Percentiles rank a stretch among this genome's conserved stretches.
phyloP scores from a whole-genome alignment of 2,329 filamentous ascomycete genomes.

The Juglanconis juglandina region DNA sequence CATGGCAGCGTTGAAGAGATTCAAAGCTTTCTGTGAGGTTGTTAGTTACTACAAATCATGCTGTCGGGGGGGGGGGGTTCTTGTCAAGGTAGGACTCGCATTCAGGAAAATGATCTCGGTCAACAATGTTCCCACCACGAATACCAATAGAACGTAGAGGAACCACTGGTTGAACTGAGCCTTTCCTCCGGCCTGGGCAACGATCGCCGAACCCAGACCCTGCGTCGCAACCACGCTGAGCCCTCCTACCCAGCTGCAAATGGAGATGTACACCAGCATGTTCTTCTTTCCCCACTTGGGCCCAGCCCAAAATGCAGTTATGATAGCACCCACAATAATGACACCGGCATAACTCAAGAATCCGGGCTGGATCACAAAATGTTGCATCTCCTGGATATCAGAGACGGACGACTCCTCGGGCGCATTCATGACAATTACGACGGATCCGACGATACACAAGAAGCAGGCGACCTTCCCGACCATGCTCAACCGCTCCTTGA shows the following conservation, averaged over 20 bases:
- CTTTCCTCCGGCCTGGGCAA: slow-evolving; percentile 77
- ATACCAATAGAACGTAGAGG: slow-evolving; percentile 83
- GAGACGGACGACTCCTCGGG: slow-evolving; percentile 79
- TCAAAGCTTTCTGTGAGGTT: slow-evolving; percentile 81
- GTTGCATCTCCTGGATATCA: slow-evolving; percentile 88
- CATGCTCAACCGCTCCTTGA: slow-evolving; percentile 93
- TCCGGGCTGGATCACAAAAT: slow-evolving; percentile 78
- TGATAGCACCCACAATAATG: slow-evolving; percentile 67
- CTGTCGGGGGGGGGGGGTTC: slow-evolving; percentile 21
- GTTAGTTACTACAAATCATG: background rate
- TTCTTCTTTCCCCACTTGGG: slow-evolving; percentile 92
- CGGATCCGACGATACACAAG: slow-evolving; percentile 86
- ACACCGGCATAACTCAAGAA: slow-evolving; percentile 84
- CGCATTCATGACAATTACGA: slow-evolving; percentile 92
- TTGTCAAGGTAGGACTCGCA: slow-evolving; percentile 54
- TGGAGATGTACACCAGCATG: slow-evolving; percentile 95
- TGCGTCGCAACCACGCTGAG: slow-evolving; percentile 94
- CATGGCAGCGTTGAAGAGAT: slow-evolving; percentile 92
- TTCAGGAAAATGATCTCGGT: slow-evolving; percentile 96
- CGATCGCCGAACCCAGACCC: slow-evolving; percentile 84
- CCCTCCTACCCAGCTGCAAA: slow-evolving; percentile 92
- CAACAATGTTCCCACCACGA: slow-evolving; percentile 82
- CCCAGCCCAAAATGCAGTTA: slow-evolving; percentile 75
- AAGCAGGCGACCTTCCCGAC: slow-evolving; percentile 96
- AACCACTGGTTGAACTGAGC: slow-evolving; percentile 98